A percentile compares a stretch with the other conserved stretches of the same genome.
Conservation (phyloP, 306 rosid genomes). For the Trifolium dubium region DNA sequence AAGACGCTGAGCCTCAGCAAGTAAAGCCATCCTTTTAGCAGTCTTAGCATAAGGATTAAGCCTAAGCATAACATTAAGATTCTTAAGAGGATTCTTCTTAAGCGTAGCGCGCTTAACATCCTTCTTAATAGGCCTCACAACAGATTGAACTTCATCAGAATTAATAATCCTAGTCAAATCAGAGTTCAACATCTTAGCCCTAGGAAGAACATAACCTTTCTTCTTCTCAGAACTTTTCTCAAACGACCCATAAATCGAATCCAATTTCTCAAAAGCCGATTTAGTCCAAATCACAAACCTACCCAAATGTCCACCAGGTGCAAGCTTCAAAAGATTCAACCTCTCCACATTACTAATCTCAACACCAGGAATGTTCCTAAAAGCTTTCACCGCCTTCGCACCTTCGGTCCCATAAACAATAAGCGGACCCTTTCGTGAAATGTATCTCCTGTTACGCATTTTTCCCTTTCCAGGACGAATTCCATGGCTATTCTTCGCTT, state of each 20-base stretch:
- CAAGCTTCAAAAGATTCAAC: conserved; percentile 14
- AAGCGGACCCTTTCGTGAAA: not conserved
- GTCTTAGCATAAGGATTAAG: conserved; percentile 16
- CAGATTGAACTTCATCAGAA: conserved; percentile 61
- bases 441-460: not conserved
- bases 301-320: conserved; percentile 17
- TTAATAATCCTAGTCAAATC: conserved; percentile 66
- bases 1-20: conserved; percentile 3
- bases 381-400: conserved; percentile 5
- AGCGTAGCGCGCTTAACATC: not conserved
- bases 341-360: conserved; percentile 9
- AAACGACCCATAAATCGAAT: conserved; percentile 10
- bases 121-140: conserved; percentile 19
- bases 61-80: conserved; percentile 14
- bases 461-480: conserved; percentile 3
- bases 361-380: conserved; percentile 15
- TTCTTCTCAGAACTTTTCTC: conserved; percentile 13
- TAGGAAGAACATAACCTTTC: conserved; percentile 14
- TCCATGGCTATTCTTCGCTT: not conserved
- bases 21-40: conserved; percentile 1
- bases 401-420: conserved; percentile 2
- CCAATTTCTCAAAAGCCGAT: conserved; percentile 16
- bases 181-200: conserved; percentile 11
- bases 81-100: conserved; percentile 25
- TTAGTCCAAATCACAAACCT: conserved; percentile 19